These are phyloP conservation scores for Fraxinus albicans DNA, from an alignment of 305 asterid species.

Conservation along the genomic window DNA sequence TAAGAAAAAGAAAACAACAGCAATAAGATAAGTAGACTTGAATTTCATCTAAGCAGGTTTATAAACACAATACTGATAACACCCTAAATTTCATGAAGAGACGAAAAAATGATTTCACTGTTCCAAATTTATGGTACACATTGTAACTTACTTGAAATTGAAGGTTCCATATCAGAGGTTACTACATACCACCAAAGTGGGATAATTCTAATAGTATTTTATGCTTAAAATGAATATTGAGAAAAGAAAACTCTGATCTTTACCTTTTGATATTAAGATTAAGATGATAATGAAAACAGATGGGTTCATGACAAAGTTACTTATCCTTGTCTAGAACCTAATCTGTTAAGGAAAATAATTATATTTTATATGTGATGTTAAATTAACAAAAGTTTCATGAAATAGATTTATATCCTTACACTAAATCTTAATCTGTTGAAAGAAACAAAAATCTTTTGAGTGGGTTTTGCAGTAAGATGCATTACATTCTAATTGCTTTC, in stretches of 20 bases:
- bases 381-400: background rate
- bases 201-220: background rate
- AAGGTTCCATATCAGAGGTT: background rate
- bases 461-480: background rate
- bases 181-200: background rate
- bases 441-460: slow-evolving; percentile 4
- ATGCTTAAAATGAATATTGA: background rate
- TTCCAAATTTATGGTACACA: background rate
- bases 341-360: background rate
- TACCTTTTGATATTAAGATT: background rate
- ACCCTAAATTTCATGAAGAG: background rate
- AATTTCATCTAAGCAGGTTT: background rate
- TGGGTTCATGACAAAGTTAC: background rate
- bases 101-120: background rate
- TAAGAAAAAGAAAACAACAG: background rate
- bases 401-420: background rate
- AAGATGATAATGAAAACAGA: background rate
- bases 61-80: background rate
- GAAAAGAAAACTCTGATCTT: background rate
- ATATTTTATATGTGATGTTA: background rate
- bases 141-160: background rate
- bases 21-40: background rate
- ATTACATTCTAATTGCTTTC: background rate
- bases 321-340: background rate
- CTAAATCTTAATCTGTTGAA: background rate